Evolutionary conservation across 2,329 filamentous ascomycete genomes (phyloP), one percentile per base, ranked within the genome.

Genomic region (Sclerotiophoma versabilis): DNA sequence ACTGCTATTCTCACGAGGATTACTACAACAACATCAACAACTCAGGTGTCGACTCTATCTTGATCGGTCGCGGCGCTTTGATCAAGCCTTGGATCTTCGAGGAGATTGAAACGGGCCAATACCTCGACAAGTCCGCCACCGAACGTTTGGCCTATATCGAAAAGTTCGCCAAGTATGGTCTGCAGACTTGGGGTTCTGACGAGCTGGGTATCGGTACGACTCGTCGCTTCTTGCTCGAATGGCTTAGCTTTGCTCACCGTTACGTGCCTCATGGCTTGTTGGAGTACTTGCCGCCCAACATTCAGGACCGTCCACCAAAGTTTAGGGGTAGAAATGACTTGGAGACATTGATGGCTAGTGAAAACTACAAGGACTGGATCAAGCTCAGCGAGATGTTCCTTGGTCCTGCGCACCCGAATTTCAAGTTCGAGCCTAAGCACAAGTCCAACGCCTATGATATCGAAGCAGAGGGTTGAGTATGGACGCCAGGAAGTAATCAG

Each of bases 381-480:
- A 98, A 96, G 81, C 96, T 99, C 69, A 96, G 93, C 75, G 95
- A 99, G 74, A 98, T 99, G 92, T 99, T 96, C 80, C 83, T 99
- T 15, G 95, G 95, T 7, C 92, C 92, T 38, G 90, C 92, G 6
- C 91, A 96, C 64, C 87, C 90, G 32, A 89, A 91, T 66, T 99
- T 98, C 83, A 88, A 89, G 63, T 99, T 98, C 78, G 87, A 93
- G 78, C 95, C 95, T 3, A 99, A 99, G 82, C 95, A 99, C 81
- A 98, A 96, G 81, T 95, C 91, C 39, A 96, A 96, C 72, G 85
- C 88, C 47, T 96, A 96, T 71, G 90, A 93, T 66, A 87, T 90
- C 42, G 91, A 76, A 92, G 75, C 74, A 9, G 73, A 76, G 56
- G 74, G 74, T 2, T 76, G 47, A 49, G 19, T 6, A n/a, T 7